Evolutionary conservation across 1,139 yeast genomes (phyloP), one percentile per base, ranked within the genome.

Genomic region (Kodamaea anthophila): DNA sequence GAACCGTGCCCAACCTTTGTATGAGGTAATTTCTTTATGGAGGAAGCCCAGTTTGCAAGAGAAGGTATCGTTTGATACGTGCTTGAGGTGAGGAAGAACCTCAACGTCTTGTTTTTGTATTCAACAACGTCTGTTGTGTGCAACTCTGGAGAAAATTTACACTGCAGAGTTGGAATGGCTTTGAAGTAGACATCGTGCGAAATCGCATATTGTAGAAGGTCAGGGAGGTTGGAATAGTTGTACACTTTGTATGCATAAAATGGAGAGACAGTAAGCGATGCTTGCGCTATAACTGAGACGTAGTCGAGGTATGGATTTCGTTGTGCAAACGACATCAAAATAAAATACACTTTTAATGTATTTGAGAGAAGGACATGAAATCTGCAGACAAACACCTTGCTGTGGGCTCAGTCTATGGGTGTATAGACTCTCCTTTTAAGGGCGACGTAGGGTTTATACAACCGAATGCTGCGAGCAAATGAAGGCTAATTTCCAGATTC

Each of bases 1-100:
- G 53, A 34, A 0, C 56, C 56, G 29, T 51, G 56, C 11, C 56
- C 56, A 14, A 30, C 31, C 24, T 49, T 51, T 8, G 44, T 34
- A 6, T 38, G 41, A 4, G 40, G 30, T 11, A 47, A 24, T 21
- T 38, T 42, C 28, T 37, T 41, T 3, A 41, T 33, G 5, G 37
- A 35, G 8, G 33, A 24, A 10, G 40, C 39, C 3, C 32, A 11
- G 5, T 31, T 31, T 6, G 36, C 21, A 13, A 48, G 18, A 15
- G 36, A 34, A 9, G 53, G 53, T 8, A 39, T 30, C 7, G 36
- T 24, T 14, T 36, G 42, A 31, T 20, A 40, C 4, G 47, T 33
- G 6, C 33, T 18, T 16, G 41, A 36, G 6, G 38, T 38, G 14
- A 47, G 31, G 4, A 15, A 16, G 23, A 42, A 26, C 8, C 10